Evolutionary conservation across 345 rosid genomes (phyloP).

Genomic region (Eucalyptus curtisii): DNA sequence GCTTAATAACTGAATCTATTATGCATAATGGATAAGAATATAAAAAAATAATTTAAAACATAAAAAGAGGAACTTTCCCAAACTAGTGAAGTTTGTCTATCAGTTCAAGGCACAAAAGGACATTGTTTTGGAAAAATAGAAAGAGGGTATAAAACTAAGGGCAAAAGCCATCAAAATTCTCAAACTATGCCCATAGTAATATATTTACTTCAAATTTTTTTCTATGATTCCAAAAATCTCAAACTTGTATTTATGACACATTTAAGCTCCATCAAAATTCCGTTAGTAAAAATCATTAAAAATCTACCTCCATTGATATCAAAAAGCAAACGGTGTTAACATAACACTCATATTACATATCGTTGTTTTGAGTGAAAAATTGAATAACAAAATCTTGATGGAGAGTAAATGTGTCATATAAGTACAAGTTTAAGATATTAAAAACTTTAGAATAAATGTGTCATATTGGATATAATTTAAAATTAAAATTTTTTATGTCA

Average conservation of each 20-base stretch:
- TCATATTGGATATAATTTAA: not conserved
- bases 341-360: too few relatives aligned
- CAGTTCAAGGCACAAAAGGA: not conserved
- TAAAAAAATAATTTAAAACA: not conserved
- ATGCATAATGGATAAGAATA: not conserved
- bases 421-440: too few relatives aligned
- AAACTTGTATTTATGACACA: too few relatives aligned
- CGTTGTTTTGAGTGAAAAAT: too few relatives aligned
- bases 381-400: accelerated
- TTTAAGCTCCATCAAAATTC: too few relatives aligned
- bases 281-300: not conserved
- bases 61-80: not conserved
- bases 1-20: not conserved
- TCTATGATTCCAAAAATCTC: too few relatives aligned
- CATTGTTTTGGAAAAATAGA: not conserved
- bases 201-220: not conserved
- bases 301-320: not conserved
- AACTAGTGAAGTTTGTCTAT: not conserved
- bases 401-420: too few relatives aligned
- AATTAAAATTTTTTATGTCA: too few relatives aligned
- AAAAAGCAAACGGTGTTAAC: too few relatives aligned
- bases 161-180: not conserved
- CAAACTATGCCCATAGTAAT: not conserved
- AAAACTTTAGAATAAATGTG: too few relatives aligned
- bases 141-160: not conserved